Base-by-base conservation (phyloP, 768 basidiomycete genomes). In the Lepiota venenata region DNA sequence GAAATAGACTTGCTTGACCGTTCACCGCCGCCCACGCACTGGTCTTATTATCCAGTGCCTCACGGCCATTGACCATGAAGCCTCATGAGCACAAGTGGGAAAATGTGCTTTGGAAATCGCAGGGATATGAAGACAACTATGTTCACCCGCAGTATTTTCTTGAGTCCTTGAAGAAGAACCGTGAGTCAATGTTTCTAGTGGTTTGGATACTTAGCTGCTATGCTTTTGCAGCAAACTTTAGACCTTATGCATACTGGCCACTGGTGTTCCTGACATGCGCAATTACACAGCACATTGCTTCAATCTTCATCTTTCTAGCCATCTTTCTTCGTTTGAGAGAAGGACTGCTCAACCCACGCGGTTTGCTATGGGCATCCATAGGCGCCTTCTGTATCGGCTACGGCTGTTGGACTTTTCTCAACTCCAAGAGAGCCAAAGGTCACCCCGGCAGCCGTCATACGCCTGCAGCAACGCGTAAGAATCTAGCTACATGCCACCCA, bases 221-320 rank as follows among this genome's bases (percentile, higher is more conserved):
- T 50, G 10, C 50, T 43, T 54, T 47, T 55, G 10, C 52, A 93
- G 92, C 87, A 48, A 91, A 92, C 69, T 88, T 93, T 65, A 80
- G 73, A 22, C 88, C 88, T 2, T 88, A 93, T 65, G 81, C 82
- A 7, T 91, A 92, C 63, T 81, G 82, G 78, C 78, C 83, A 15
- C 68, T 94, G 40, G 87, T 92, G 15, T 61, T 83, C 38, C 74
- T 84, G 7, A 81, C 87, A 20, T 88, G 81, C 57, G 76, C 91
- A 2, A 83, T 98, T 58, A 89, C 89, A 21, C 92, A 95, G 65
- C 93, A 95, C 66, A 69, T 95, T 39, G 83, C 86, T 9, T 82
- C 83, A 29, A 86, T 91, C 49, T 88, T 90, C 67, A 71, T 90
- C 46, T 94, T 97, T 71, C 71, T 97, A 35, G 80, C 85, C 18